A percentile compares a stretch with the other conserved stretches of the same genome.
These are phyloP conservation scores for Aspergillus haitiensis DNA, from an alignment of 495 filamentous ascomycete species.

Conservation along the genomic window DNA sequence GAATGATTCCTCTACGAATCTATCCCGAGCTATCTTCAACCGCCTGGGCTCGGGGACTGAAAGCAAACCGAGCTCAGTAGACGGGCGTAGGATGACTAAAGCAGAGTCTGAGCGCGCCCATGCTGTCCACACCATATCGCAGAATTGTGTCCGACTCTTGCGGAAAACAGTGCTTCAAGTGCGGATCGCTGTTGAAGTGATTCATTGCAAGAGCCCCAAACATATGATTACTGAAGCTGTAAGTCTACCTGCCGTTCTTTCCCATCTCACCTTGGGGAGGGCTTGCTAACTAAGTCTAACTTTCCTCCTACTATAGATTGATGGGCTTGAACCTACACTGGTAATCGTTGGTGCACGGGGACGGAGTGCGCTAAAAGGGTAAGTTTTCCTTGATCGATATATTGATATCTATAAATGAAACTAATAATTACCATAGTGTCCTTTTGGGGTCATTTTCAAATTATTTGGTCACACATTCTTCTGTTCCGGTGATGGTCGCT, in stretches of 20 bases:
- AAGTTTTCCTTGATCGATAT: slow-evolving; percentile 31
- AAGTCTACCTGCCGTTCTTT: slow-evolving; percentile 27
- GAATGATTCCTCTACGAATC: slow-evolving; percentile 24
- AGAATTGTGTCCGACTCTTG: slow-evolving; percentile 76
- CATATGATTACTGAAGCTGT: slow-evolving; percentile 80
- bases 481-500: slow-evolving; percentile 93
- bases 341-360: slow-evolving; percentile 90
- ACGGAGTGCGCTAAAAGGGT: slow-evolving; percentile 90
- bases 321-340: slow-evolving; percentile 85
- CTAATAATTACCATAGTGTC: slow-evolving; percentile 54
- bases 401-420: too few relatives aligned
- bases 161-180: slow-evolving; percentile 90
- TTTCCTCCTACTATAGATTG: slow-evolving; percentile 58
- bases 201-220: slow-evolving; percentile 96
- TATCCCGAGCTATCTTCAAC: slow-evolving; percentile 37
- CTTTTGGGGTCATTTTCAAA: slow-evolving; percentile 95
- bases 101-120: slow-evolving; percentile 74
- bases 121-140: slow-evolving; percentile 74
- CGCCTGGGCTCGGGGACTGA: slow-evolving; percentile 40
- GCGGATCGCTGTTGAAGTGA: slow-evolving; percentile 87
- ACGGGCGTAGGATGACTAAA: slow-evolving; percentile 49
- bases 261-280: background rate
- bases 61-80: slow-evolving; percentile 45
- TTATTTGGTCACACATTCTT: slow-evolving; percentile 93
- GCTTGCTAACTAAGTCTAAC: slow-evolving; percentile 18